Conservation (phyloP, 2,329 filamentous ascomycete genomes). For the Penicillium sp. region DNA sequence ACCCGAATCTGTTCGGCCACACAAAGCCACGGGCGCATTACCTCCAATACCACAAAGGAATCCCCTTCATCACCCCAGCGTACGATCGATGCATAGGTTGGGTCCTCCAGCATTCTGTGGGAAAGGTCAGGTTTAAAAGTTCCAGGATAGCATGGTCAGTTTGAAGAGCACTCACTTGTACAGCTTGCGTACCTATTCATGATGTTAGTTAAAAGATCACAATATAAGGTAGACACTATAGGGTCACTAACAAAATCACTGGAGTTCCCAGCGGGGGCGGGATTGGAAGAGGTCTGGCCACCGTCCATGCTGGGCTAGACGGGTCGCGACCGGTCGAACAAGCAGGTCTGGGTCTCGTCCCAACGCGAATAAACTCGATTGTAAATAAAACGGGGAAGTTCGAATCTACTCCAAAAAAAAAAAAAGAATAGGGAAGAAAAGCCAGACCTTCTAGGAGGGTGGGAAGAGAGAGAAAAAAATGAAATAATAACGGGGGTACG, state of each 20-base stretch:
- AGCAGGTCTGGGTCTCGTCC: constrained; percentile 26
- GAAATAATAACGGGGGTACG: constrained; percentile 16
- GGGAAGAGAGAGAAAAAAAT: constrained; percentile 13
- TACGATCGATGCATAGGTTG: constrained; percentile 86
- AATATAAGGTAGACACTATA: background rate
- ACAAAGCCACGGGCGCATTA: constrained; percentile 45
- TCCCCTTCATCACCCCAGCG: constrained; percentile 94
- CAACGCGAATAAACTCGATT: constrained; percentile 4
- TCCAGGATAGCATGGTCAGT: background rate
- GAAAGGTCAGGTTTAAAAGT: constrained; percentile 17
- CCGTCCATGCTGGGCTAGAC: constrained; percentile 48
- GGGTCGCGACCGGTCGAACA: constrained; percentile 43
- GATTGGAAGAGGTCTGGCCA: constrained; percentile 43
- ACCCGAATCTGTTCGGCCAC: background rate
- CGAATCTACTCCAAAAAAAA: constrained; percentile 1
- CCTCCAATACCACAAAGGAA: constrained; percentile 96
- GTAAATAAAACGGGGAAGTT: constrained; percentile 2
- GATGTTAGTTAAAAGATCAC: constrained; percentile 13
- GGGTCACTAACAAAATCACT: constrained; percentile 83
- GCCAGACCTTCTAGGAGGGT: constrained; percentile 9
- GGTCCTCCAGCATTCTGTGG: constrained; percentile 89
- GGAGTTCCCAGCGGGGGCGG: constrained; percentile 69
- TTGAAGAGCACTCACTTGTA: constrained; percentile 80
- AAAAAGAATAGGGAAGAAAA: constrained; percentile 4
- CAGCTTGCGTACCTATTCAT: constrained; percentile 82